Percentiles rank a stretch among this genome's conserved stretches.
phyloP scores from a whole-genome alignment of 306 rosid genomes.

The Hippophae gyantsensis region DNA sequence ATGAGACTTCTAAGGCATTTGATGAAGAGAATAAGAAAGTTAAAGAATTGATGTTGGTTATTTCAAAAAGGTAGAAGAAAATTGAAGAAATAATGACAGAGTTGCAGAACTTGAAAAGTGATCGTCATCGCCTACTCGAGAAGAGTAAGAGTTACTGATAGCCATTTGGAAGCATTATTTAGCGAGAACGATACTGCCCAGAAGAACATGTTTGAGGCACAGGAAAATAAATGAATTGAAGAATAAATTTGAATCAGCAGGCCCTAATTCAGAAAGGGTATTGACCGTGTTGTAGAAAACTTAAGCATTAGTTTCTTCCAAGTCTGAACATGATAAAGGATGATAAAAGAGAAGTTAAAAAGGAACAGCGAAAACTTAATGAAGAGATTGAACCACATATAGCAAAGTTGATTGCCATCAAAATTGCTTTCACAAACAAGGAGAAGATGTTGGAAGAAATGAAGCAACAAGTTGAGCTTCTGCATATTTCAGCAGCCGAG shows the following conservation, averaged over 20 bases:
- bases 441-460: conserved; percentile 45
- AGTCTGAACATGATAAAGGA: conserved; percentile 1
- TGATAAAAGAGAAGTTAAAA: conserved; percentile 28
- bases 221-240: conserved; percentile 27
- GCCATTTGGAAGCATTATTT: conserved; percentile 21
- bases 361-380: conserved; percentile 24
- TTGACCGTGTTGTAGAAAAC: conserved; percentile 52
- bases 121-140: conserved; percentile 20
- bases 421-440: conserved; percentile 45
- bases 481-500: conserved; percentile 26
- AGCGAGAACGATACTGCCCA: conserved; percentile 35
- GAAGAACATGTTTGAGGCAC: conserved; percentile 27
- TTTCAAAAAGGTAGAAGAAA: conserved; percentile 29
- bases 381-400: conserved; percentile 35
- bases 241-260: conserved; percentile 31
- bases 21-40: conserved; percentile 39
- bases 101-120: conserved; percentile 23
- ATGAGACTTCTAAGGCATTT: conserved; percentile 23
- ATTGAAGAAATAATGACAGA: conserved; percentile 25
- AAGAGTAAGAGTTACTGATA: conserved; percentile 25
- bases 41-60: conserved; percentile 23
- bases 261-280: conserved; percentile 29
- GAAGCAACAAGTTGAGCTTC: conserved; percentile 33
- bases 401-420: conserved; percentile 51
- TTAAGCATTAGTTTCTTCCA: conserved; percentile 32